Evolutionary conservation across 2,329 filamentous ascomycete genomes (phyloP).

Genomic region (Delphinella strobiligena): DNA sequence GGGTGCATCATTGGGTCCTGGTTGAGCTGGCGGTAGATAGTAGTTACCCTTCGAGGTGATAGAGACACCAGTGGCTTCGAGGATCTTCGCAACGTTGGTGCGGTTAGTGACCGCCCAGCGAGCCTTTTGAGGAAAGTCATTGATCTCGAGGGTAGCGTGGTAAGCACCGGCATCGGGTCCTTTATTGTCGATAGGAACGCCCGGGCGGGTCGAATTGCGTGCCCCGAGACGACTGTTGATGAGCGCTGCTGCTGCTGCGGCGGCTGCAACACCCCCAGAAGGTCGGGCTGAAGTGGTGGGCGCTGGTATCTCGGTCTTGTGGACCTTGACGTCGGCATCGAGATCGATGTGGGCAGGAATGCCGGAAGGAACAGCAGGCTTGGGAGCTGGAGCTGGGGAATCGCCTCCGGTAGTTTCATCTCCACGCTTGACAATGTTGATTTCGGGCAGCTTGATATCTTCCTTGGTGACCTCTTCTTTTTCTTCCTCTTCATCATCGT

Average conservation of each 20-base stretch:
- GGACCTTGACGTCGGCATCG: slow-evolving; percentile 60
- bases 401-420: slow-evolving; percentile 8
- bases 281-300: slow-evolving; percentile 46
- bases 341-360: slow-evolving; percentile 48
- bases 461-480: slow-evolving; percentile 47
- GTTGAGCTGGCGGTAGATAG: slow-evolving; percentile 72
- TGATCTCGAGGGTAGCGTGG: slow-evolving; percentile 96
- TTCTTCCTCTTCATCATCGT: slow-evolving; percentile 68
- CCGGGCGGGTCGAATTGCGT: slow-evolving; percentile 72
- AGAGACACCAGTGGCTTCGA: slow-evolving; percentile 85
- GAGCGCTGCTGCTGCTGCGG: slow-evolving; percentile 71
- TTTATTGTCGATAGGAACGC: slow-evolving; percentile 96
- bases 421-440: slow-evolving; percentile 14
- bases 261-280: slow-evolving; percentile 40
- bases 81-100: slow-evolving; percentile 95
- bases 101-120: slow-evolving; percentile 97
- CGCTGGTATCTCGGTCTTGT: slow-evolving; percentile 49
- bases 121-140: slow-evolving; percentile 97
- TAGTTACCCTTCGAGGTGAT: slow-evolving; percentile 96
- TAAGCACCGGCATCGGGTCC: slow-evolving; percentile 93
- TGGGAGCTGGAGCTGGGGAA: slow-evolving; percentile 3
- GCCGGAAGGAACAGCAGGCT: slow-evolving; percentile 18
- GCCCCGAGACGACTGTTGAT: slow-evolving; percentile 87
- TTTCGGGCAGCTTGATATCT: slow-evolving; percentile 23
- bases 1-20: slow-evolving; percentile 61